Base-by-base conservation (phyloP, 1,139 yeast genomes). In the Pichia sp. region DNA sequence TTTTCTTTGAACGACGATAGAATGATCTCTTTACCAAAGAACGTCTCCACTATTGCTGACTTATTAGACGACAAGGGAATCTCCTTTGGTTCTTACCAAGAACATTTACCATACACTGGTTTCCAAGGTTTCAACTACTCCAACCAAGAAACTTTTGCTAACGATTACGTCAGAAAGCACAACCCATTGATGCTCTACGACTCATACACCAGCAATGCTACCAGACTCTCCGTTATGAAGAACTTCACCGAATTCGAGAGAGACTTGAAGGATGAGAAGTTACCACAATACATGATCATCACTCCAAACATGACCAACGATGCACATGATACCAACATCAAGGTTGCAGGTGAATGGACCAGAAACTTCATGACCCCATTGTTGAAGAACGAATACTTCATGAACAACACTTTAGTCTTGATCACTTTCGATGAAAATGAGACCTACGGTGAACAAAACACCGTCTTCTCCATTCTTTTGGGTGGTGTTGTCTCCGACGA, bases 301-400 rank as follows among this genome's bases (percentile, higher is more conserved):
- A 68, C 74, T 29, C 74, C 74, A 39, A 68, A 68, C 56, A 63
- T 67, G 68, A 58, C 69, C 42, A 59, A 67, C 51, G 72, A 68
- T 48, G 74, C 72, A 27, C 70, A 69, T 42, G 71, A 66, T 51
- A 46, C 67, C 29, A 66, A 59, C 42, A 63, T 69, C 38, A 58
- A 57, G 35, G 57, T 62, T 35, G 63, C 73, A 13, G 69, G 69
- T 37, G 40, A 48, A 36, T 67, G 74, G 74, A 48, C 68, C 27
- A 60, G 61, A 42, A 40, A 52, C 40, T 68, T 67, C 59, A 49
- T 69, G 42, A 56, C 51, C 35, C 72, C 72, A 29, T 50, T 66
- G 41, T 53, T 65, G 46, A 41, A 53, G 40, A 64, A 67, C 55
- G 51, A 54, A 24, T 64, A 66, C 57, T 69, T 68, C 58, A 67